phyloP scores from a whole-genome alignment of 805 yeast genomes.

The Kluyveromyces wickerhamii region DNA sequence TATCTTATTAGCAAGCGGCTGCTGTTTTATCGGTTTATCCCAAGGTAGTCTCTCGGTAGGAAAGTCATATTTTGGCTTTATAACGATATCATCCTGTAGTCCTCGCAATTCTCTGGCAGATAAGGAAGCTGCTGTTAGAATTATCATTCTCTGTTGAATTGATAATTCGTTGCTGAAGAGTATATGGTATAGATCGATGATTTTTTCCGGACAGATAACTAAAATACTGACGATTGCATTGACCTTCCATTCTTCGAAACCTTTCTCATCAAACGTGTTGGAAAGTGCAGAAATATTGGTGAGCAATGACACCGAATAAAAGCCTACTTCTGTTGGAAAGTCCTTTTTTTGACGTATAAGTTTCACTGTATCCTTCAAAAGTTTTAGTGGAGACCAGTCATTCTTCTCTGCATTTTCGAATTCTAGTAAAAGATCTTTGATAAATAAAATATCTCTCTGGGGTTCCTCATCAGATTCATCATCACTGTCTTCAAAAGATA shows the following conservation, averaged over 20 bases:
- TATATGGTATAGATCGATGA: conserved; percentile 34
- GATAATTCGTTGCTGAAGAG: conserved; percentile 71
- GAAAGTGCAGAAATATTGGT: conserved; percentile 43
- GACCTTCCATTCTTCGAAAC: conserved; percentile 61
- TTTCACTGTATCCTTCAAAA: conserved; percentile 33
- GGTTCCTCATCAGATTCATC: conserved; percentile 31
- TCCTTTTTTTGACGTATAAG: conserved; percentile 57
- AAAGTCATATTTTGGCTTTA: conserved; percentile 32
- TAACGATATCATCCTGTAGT: conserved; percentile 41
- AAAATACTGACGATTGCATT: conserved; percentile 58
- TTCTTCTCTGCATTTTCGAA: conserved; percentile 38
- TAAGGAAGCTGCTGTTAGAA: conserved; percentile 61
- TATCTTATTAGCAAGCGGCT: not conserved
- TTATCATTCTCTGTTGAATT: conserved; percentile 62
- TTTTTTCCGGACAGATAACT: conserved; percentile 42
- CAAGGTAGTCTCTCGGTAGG: conserved; percentile 30
- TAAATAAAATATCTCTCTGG: conserved; percentile 53
- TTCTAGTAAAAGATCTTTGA: conserved; percentile 62
- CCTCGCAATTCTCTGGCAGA: conserved; percentile 71
- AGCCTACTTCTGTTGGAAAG: conserved; percentile 53
- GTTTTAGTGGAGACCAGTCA: conserved; percentile 36
- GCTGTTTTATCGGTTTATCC: conserved; percentile 9
- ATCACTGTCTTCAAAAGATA: conserved; percentile 16
- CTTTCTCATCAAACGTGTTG: conserved; percentile 46
- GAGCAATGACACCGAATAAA: conserved; percentile 48